Conservation (phyloP, 129 eudicot species). For the Calendula officinalis region DNA sequence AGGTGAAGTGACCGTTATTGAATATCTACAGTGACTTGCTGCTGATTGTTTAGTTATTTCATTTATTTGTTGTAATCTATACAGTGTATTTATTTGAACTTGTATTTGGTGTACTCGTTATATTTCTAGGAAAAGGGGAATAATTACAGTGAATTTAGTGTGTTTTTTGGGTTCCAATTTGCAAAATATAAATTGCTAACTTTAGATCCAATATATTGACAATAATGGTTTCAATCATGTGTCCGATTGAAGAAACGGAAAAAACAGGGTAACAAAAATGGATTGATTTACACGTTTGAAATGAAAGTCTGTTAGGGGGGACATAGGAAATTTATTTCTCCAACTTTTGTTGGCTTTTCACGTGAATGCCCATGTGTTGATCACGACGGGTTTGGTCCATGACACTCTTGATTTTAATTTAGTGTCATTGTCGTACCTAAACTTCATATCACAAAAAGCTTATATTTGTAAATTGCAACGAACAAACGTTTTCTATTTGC, state of each 20-base stretch:
- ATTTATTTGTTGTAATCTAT: constrained; percentile 31
- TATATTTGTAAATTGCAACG: background rate
- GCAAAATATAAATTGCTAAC: background rate
- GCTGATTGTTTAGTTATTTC: constrained; percentile 17
- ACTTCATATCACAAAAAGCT: background rate
- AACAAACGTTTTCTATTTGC: background rate
- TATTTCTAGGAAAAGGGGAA: background rate
- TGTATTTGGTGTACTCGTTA: background rate
- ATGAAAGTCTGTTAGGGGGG: constrained; percentile 34
- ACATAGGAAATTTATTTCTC: constrained; percentile 27
- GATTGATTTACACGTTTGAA: constrained; percentile 19
- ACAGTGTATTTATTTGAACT: constrained; percentile 10
- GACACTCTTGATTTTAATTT: constrained; percentile 5
- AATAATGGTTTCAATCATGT: background rate
- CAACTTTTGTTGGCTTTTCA: constrained; percentile 23
- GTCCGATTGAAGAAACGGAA: background rate
- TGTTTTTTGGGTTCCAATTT: background rate
- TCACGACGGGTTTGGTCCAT: constrained; percentile 36
- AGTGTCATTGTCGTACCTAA: background rate
- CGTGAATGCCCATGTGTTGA: constrained; percentile 33
- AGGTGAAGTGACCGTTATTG: constrained; percentile 6
- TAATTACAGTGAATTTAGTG: background rate
- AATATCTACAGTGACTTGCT: constrained; percentile 30
- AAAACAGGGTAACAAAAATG: background rate
- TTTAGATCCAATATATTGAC: background rate